Evolutionary conservation across 2,329 filamentous ascomycete genomes (phyloP).

Genomic region (Aureobasidium sp.): DNA sequence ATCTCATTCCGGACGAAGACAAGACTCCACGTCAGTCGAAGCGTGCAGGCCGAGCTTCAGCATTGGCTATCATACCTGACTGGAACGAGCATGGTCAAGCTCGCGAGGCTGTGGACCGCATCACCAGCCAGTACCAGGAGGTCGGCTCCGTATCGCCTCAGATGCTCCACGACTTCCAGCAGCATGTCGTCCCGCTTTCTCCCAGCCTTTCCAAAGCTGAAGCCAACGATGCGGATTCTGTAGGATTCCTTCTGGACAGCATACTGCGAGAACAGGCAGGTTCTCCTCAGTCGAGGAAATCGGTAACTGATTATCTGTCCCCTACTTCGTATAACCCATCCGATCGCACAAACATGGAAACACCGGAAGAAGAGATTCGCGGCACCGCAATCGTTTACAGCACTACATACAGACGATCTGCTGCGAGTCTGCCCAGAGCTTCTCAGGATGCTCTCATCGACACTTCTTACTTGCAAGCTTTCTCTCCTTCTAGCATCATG

Average conservation of each 20-base stretch:
- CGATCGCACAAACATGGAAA: conserved; percentile 5
- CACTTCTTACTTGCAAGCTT: background rate
- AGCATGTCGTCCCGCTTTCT: conserved; percentile 26
- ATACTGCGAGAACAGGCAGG: conserved; percentile 16
- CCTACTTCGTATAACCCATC: conserved; percentile 1
- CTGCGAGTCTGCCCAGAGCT: conserved; percentile 4
- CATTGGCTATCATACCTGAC: background rate
- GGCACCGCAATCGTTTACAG: conserved; percentile 11
- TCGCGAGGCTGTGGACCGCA: conserved; percentile 6
- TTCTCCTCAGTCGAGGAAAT: background rate
- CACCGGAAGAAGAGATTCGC: conserved; percentile 1
- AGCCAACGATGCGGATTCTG: conserved; percentile 28
- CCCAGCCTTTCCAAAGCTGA: conserved; percentile 20
- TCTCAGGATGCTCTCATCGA: conserved; percentile 6
- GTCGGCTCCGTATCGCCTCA: conserved; percentile 25
- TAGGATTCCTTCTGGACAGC: conserved; percentile 28
- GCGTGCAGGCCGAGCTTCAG: conserved; percentile 2
- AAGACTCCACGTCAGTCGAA: conserved; percentile 10
- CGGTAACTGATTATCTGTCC: background rate
- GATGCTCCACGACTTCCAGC: conserved; percentile 26
- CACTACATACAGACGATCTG: conserved; percentile 8
- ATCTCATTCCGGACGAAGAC: conserved; percentile 5
- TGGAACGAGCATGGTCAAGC: conserved; percentile 10
- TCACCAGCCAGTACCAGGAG: conserved; percentile 25
- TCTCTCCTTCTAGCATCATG: conserved; percentile 11